Evolutionary conservation across 371 early-diverging fungal genomes (phyloP), one percentile per base, ranked within the genome.

Genomic region (Capillidium heterosporum): DNA sequence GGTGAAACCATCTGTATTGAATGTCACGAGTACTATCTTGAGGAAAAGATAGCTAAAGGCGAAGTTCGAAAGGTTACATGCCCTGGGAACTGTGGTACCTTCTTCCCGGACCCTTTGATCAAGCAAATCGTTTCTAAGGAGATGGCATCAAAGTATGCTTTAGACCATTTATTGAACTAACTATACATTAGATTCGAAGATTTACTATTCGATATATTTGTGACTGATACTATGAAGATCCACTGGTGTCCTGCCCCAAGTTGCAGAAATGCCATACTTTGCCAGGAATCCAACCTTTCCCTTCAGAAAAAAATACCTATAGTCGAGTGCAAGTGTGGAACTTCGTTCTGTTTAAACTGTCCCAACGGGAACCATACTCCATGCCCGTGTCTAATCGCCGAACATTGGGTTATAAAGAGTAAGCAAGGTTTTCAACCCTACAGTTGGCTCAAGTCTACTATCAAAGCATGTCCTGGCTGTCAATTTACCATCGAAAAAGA

Each of bases 341-440:
- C 73, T 61, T 61, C 64, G 8, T 98, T 95, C 62, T 98, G 98
- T 67, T 95, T 95, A 72, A 89, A 90, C 2, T 98, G 96, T 66
- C 78, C 81, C 17, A 59, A 79, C 17, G 71, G 75, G 26, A 88
- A 95, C 61, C 98, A 98, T 68, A 84, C 85, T 62, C 98, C 98
- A 1, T 83, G 82, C 57, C 76, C 85, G n/a, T 98, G 98, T 69
- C 59, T 58, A 1, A 66, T 95, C 27, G 90, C 86, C 32, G 82
- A 82, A 59, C 67, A 72, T 59, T 98, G 96, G 96, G 57, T 89
- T 41, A 85, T 91, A 59, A 95, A 96, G 68, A 94, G 95, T 67
- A 82, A 77, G 35, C 95, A 97, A 69, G 98, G 96, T 65, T 91
- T 92, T 15, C 95, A 95, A 63, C 95, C 96, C 1, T 82, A 92